Conservation (phyloP, 306 rosid species). For the Ochetophila trinervis region DNA sequence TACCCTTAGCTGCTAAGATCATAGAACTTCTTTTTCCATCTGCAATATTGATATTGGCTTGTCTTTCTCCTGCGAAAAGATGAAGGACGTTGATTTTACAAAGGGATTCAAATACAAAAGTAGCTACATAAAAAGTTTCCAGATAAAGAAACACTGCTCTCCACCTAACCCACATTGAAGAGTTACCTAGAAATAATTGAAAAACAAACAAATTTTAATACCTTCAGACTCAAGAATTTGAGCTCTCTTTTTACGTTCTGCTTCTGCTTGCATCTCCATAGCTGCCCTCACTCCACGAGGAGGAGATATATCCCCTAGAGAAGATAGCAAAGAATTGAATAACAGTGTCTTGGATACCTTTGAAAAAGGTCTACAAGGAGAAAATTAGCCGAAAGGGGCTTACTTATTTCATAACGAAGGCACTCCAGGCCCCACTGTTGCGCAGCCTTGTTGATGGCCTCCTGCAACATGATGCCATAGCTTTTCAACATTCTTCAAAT, state of each 20-base stretch:
- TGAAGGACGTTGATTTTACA: conserved; percentile 24
- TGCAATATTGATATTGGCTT: conserved; percentile 80
- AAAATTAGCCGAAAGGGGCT: conserved; percentile 24
- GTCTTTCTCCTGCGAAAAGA: conserved; percentile 82
- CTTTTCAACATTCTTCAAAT: conserved; percentile 12
- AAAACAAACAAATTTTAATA: conserved; percentile 24
- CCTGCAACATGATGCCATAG: conserved; percentile 51
- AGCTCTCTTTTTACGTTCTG: conserved; percentile 95
- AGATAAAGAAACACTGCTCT: conserved; percentile 15
- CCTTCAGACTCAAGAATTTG: conserved; percentile 98
- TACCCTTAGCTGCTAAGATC: conserved; percentile 75
- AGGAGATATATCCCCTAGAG: conserved; percentile 93
- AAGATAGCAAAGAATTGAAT: conserved; percentile 24
- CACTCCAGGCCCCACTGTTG: conserved; percentile 90
- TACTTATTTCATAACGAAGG: conserved; percentile 94
- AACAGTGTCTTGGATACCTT: conserved; percentile 1
- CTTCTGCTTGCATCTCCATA: conserved; percentile 99
- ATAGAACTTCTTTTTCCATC: conserved; percentile 88
- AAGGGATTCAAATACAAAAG: conserved; percentile 12
- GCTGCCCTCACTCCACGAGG: conserved; percentile 94
- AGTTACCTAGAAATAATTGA: conserved; percentile 4
- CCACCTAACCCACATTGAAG: conserved; percentile 11
- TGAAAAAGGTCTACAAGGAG: conserved; percentile 3
- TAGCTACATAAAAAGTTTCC: conserved; percentile 11
- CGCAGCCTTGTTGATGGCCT: conserved; percentile 80